Conservation (phyloP, 306 rosid genomes). For the Rosa lucieae region DNA sequence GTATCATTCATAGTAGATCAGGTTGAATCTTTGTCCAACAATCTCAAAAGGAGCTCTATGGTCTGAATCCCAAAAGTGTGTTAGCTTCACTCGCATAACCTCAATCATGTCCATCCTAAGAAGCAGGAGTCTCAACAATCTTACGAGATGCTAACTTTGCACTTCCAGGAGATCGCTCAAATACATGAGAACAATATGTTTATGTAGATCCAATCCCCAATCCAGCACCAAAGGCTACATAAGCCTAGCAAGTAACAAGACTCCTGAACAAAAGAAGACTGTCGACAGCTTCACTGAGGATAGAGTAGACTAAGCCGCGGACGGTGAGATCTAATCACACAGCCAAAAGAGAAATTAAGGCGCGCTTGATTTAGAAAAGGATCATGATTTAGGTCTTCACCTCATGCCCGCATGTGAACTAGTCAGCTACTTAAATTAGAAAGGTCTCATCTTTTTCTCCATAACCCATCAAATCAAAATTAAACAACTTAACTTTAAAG, state of each 20-base stretch:
- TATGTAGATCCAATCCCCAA: too few relatives aligned
- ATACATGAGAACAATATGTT: too few relatives aligned
- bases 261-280: too few relatives aligned
- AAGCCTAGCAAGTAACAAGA: too few relatives aligned
- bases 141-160: too few relatives aligned
- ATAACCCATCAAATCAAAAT: conserved; percentile 3
- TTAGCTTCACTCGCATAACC: conserved; percentile 23
- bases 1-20: background rate
- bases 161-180: too few relatives aligned
- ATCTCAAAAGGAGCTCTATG: conserved; percentile 22
- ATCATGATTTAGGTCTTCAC: conserved; percentile 75
- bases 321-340: conserved; percentile 19
- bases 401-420: conserved; percentile 85
- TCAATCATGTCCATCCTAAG: conserved; percentile 31
- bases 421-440: background rate
- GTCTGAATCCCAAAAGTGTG: conserved; percentile 10
- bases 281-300: too few relatives aligned
- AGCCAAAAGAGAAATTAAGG: conserved; percentile 49
- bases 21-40: conserved; percentile 16
- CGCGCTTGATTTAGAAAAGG: conserved; percentile 73
- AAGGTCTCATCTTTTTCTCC: background rate
- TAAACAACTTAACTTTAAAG: conserved; percentile 23
- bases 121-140: too few relatives aligned
- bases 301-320: too few relatives aligned
- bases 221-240: too few relatives aligned